Evolutionary conservation across 1,284 basidiomycete genomes (phyloP).

Genomic region (Quambalaria eucalypti): DNA sequence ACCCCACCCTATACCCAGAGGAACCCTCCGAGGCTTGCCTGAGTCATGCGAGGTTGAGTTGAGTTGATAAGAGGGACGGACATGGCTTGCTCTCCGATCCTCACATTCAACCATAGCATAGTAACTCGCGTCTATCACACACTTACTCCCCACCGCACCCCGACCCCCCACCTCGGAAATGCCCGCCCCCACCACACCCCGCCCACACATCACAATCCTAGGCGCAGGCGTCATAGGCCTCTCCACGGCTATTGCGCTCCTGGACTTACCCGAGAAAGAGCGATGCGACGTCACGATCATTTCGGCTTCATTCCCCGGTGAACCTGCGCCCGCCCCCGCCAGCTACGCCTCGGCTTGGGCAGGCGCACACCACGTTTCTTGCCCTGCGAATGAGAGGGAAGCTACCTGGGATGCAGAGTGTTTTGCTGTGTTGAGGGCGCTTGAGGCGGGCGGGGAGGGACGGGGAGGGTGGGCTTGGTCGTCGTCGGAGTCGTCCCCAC

Average conservation of each 20-base stretch:
- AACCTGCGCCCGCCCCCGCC: not conserved
- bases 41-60: too few relatives aligned
- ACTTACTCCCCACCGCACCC: too few relatives aligned
- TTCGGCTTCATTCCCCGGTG: not conserved
- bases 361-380: slow-evolving; percentile 10
- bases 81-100: too few relatives aligned
- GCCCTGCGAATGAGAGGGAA: slow-evolving; percentile 1
- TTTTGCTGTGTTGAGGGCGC: slow-evolving; percentile 5
- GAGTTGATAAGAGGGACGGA: too few relatives aligned
- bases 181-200: not conserved
- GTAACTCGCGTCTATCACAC: too few relatives aligned
- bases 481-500: slow-evolving; percentile 10
- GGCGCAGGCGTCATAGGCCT: slow-evolving; percentile 10
- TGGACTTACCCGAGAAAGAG: not conserved
- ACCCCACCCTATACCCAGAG: too few relatives aligned
- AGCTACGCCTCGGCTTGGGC: slow-evolving; percentile 9
- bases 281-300: slow-evolving; percentile 4
- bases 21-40: too few relatives aligned
- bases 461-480: slow-evolving; percentile 15
- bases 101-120: too few relatives aligned
- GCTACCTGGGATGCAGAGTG: not conserved
- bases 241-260: slow-evolving; percentile 3
- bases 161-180: too few relatives aligned
- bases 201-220: slow-evolving; percentile 4
- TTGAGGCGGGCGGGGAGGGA: slow-evolving; percentile 1